A percentile compares a stretch with the other conserved stretches of the same genome.
These are phyloP conservation scores for Hypholoma sublateritium DNA, from an alignment of 768 basidiomycete genomes.

Conservation along the genomic window DNA sequence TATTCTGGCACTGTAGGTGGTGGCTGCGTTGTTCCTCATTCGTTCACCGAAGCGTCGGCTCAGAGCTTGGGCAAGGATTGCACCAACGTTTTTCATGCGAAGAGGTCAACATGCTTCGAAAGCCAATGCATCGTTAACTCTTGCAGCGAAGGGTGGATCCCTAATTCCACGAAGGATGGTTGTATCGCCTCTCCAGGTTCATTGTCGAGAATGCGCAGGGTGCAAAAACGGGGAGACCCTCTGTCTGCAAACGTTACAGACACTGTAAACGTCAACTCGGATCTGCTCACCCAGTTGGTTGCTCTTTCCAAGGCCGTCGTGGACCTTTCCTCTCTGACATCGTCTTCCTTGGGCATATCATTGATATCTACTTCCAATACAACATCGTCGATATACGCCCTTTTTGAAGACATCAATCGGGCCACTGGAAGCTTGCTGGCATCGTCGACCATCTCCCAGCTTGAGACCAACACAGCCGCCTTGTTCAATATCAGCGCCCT, in stretches of 20 bases:
- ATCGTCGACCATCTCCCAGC: conserved; percentile 18
- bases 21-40: conserved; percentile 37
- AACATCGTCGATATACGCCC: conserved; percentile 10
- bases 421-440: conserved; percentile 20
- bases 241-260: conserved; percentile 8
- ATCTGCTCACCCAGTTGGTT: conserved; percentile 16
- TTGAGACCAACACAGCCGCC: conserved; percentile 18
- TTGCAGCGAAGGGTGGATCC: conserved; percentile 29
- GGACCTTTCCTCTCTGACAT: background rate
- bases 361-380: conserved; percentile 3
- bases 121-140: conserved; percentile 27
- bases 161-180: conserved; percentile 14
- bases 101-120: conserved; percentile 22
- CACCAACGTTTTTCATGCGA: conserved; percentile 24
- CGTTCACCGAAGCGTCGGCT: conserved; percentile 24
- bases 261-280: conserved; percentile 12
- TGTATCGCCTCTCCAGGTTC: conserved; percentile 16
- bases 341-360: background rate
- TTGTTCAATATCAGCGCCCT: conserved; percentile 21
- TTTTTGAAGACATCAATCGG: conserved; percentile 18
- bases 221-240: conserved; percentile 17
- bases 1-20: conserved; percentile 28
- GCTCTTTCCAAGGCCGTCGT: conserved; percentile 20
- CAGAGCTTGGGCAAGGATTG: conserved; percentile 27
- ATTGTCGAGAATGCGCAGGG: conserved; percentile 15